These are phyloP conservation scores for Suillus discolor DNA, from an alignment of 768 basidiomycete species.

Conservation along the genomic window DNA sequence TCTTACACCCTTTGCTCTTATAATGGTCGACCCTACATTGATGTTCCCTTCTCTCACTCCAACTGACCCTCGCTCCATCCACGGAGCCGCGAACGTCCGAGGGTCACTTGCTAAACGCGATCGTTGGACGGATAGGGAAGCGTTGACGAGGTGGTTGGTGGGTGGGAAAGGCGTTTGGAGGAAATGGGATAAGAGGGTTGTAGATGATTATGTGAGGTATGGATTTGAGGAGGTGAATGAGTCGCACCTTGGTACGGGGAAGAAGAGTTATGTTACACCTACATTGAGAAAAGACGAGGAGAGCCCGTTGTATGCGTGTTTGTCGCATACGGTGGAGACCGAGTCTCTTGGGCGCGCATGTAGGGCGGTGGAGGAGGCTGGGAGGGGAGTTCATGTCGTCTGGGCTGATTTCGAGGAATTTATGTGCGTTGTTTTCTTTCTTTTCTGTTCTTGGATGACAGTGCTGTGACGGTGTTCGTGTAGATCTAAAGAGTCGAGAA, in stretches of 20 bases:
- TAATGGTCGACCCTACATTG: conserved; percentile 33
- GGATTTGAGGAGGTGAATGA: neutral
- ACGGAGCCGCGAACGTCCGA: conserved; percentile 32
- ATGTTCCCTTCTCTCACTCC: conserved; percentile 34
- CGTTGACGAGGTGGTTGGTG: conserved; percentile 21
- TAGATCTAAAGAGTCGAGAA: conserved; percentile 29
- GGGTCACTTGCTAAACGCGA: conserved; percentile 29
- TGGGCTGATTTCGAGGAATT: conserved; percentile 36
- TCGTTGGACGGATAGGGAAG: conserved; percentile 26
- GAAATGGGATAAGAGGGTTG: conserved; percentile 1
- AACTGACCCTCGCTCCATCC: conserved; percentile 28
- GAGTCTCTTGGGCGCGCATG: conserved; percentile 24
- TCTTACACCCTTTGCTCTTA: conserved; percentile 16
- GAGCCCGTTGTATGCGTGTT: conserved; percentile 25
- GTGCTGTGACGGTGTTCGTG: neutral
- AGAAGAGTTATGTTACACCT: conserved; percentile 19
- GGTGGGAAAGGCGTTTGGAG: conserved; percentile 6
- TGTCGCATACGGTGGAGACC: conserved; percentile 29
- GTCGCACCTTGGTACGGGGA: neutral
- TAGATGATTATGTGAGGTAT: neutral
- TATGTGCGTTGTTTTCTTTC: conserved; percentile 18
- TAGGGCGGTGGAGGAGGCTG: conserved; percentile 14
- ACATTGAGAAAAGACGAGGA: conserved; percentile 34
- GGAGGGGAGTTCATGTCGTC: conserved; percentile 26
- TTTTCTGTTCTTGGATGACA: neutral